Evolutionary conservation across 805 yeast species (phyloP).

Genomic region (Zygotorulaspora sp.): DNA sequence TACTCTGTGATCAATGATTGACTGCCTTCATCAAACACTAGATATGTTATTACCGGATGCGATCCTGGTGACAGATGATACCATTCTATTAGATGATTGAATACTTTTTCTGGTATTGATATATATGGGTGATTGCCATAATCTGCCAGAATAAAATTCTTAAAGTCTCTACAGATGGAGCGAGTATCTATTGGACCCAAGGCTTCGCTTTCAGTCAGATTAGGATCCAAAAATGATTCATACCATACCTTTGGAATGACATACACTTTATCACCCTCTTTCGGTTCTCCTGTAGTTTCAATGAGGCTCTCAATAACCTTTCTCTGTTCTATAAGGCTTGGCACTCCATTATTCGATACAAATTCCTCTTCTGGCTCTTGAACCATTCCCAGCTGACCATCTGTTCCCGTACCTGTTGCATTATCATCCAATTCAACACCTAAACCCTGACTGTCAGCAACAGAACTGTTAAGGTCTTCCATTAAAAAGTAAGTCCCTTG

Average conservation of each 20-base stretch:
- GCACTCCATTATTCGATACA: background rate
- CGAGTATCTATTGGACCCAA: slow-evolving; percentile 48
- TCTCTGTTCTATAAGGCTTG: slow-evolving; percentile 21
- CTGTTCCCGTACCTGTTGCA: background rate
- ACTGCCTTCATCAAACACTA: slow-evolving; percentile 29
- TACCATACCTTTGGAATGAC: slow-evolving; percentile 48
- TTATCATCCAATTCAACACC: background rate
- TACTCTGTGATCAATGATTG: slow-evolving; percentile 34
- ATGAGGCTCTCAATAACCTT: slow-evolving; percentile 15
- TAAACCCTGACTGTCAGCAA: background rate
- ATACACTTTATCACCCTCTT: slow-evolving; percentile 48
- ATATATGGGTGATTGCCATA: slow-evolving; percentile 28
- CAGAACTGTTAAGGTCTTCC: background rate
- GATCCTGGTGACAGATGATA: slow-evolving; percentile 47
- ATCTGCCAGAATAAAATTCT: slow-evolving; percentile 39
- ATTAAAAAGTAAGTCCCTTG: too few relatives aligned
- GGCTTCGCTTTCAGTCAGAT: slow-evolving; percentile 25
- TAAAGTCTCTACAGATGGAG: slow-evolving; percentile 42
- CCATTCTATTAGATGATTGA: slow-evolving; percentile 45
- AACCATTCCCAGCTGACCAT: background rate
- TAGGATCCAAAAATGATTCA: slow-evolving; percentile 37
- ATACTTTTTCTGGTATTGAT: slow-evolving; percentile 43
- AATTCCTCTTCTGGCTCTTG: background rate
- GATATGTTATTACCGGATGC: slow-evolving; percentile 36
- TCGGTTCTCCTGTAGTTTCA: slow-evolving; percentile 13